phyloP scores from a whole-genome alignment of 257 asterid species.

The Nicotiana undulata region DNA sequence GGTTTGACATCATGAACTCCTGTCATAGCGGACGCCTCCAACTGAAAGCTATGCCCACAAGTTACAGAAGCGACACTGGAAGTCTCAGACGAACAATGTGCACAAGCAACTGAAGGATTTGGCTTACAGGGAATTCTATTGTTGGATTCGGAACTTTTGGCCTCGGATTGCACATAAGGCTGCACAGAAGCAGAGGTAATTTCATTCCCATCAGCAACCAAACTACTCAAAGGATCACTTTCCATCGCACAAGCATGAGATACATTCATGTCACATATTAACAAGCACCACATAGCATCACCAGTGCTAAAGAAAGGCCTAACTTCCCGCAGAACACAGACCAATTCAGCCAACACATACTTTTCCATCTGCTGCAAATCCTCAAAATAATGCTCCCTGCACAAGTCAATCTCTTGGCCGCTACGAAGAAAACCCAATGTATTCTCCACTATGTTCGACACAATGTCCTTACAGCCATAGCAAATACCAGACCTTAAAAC shows the following conservation, averaged over 20 bases:
- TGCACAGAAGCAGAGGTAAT: slow-evolving; percentile 31
- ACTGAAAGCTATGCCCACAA: slow-evolving; percentile 36
- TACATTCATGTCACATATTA: slow-evolving; percentile 87
- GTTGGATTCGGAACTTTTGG: slow-evolving; percentile 36
- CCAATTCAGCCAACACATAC: slow-evolving; percentile 88
- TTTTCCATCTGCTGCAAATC: slow-evolving; percentile 78
- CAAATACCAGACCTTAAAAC: slow-evolving; percentile 82
- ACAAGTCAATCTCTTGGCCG: slow-evolving; percentile 49
- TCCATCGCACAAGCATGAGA: slow-evolving; percentile 92
- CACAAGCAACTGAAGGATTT: slow-evolving; percentile 29
- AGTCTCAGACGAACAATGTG: slow-evolving; percentile 35
- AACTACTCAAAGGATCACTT: slow-evolving; percentile 46
- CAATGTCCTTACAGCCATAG: slow-evolving; percentile 89
- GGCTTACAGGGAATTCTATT: slow-evolving; percentile 33
- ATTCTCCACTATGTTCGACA: slow-evolving; percentile 85
- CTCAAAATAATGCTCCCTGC: slow-evolving; percentile 65
- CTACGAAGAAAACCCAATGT: slow-evolving; percentile 64
- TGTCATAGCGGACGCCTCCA: slow-evolving; percentile 31
- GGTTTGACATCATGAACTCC: slow-evolving; percentile 27
- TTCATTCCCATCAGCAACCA: slow-evolving; percentile 28
- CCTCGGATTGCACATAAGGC: slow-evolving; percentile 30
- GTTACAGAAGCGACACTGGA: slow-evolving; percentile 25
- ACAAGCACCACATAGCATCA: slow-evolving; percentile 97
- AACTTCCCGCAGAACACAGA: slow-evolving; percentile 76
- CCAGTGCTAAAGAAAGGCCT: slow-evolving; percentile 90